Evolutionary conservation across 257 asterid genomes (phyloP), one percentile per base, ranked within the genome.

Genomic region (Gentiana straminea): DNA sequence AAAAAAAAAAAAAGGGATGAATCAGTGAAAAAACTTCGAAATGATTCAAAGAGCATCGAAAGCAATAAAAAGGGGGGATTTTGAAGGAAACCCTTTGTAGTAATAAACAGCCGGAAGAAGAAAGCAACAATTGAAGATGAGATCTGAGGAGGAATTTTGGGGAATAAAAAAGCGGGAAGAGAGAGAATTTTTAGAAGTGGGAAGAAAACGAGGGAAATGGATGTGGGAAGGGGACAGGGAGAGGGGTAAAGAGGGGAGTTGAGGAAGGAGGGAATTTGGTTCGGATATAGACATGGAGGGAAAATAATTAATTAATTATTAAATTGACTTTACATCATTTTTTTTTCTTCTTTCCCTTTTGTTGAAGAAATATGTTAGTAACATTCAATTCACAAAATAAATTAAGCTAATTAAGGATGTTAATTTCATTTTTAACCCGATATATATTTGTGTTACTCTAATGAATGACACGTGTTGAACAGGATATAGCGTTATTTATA

Each of bases 251-350:
- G 24, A 24, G 24, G 24, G 24, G 24, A 24, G 52, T 46, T 8
- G 66, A 49, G 58, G 24, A 81, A 87, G 75, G 81, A 94, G 94
- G 83, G 24, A 24, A 83, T 77, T 78, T 81, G 80, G 95, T 89
- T 89, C 24, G 24, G 24, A 24, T 24, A 24, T 70, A 62, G 94
- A 74, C 77, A 83, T 86, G 97, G 97, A 89, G 95, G 97, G 97
- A 89, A 89, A 24, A 24, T 24, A 24, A 24, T 24, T 24, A 24
- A 24, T 24, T 24, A 24, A 24, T 24, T 24, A 24, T 24, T 24
- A 24, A 24, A 24, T 24, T 24, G 24, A 24, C 24, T 24, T 24
- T 24, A 24, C 24, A 24, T 24, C 24, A 24, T 24, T 0, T 24
- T 24, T 24, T 24, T 24, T 24, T 24, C 24, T 24, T 24, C 24